These are phyloP conservation scores for Candida ovalis DNA, from an alignment of 805 yeast genomes.

Conservation along the genomic window DNA sequence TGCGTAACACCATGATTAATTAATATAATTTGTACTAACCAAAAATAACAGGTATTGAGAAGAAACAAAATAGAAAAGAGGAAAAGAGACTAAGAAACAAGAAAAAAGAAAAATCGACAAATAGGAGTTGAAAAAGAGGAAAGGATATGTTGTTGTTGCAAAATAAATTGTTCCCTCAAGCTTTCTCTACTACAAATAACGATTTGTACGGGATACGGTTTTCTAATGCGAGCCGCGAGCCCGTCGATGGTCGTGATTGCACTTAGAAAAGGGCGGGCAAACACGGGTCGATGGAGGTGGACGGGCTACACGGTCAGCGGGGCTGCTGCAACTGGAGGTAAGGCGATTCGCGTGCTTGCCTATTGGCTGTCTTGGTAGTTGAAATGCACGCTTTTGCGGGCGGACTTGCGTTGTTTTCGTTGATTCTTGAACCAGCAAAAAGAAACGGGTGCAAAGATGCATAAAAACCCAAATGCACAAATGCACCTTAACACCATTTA, in stretches of 20 bases:
- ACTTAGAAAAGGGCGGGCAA: neutral
- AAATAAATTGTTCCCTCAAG: no score
- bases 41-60: neutral
- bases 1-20: neutral
- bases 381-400: neutral
- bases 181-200: no score
- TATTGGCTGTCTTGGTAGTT: neutral
- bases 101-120: neutral
- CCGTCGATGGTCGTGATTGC: neutral
- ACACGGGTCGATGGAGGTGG: neutral
- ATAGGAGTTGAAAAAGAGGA: neutral
- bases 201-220: no score
- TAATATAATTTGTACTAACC: no score
- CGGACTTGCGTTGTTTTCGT: no score
- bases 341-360: neutral
- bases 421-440: no score
- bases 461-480: no score
- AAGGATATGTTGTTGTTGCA: neutral
- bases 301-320: no score
- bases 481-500: no score
- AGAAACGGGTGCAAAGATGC: no score
- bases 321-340: neutral
- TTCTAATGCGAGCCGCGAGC: no score
- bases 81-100: neutral
- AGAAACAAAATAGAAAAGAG: neutral